These are phyloP conservation scores for Aspergillus sergii DNA, from an alignment of 2,329 filamentous ascomycete genomes.

Conservation along the genomic window DNA sequence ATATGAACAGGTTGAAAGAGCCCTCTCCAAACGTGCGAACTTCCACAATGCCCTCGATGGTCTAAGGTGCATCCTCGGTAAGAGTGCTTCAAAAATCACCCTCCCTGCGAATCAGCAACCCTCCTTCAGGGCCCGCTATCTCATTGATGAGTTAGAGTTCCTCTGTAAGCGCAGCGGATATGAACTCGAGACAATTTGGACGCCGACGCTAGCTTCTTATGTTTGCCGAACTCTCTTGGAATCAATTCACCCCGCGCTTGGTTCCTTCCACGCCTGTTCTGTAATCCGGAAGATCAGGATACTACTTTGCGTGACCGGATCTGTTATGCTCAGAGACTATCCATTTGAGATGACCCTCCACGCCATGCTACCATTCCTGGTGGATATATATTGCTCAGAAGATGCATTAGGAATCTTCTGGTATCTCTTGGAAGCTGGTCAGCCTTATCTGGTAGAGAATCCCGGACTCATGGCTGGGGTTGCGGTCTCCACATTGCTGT, in stretches of 20 bases:
- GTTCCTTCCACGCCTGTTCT: conserved; percentile 82
- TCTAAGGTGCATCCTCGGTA: conserved; percentile 69
- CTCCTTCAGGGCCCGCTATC: conserved; percentile 75
- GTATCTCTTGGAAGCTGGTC: conserved; percentile 75
- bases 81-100: conserved; percentile 65
- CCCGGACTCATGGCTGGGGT: conserved; percentile 82
- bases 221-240: conserved; percentile 78
- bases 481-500: conserved; percentile 75
- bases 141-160: conserved; percentile 74
- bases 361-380: conserved; percentile 74
- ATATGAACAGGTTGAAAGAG: conserved; percentile 71
- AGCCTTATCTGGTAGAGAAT: conserved; percentile 62
- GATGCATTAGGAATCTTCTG: conserved; percentile 85
- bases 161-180: conserved; percentile 74
- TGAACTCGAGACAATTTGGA: conserved; percentile 70
- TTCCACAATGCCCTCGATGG: conserved; percentile 65
- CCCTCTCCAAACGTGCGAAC: conserved; percentile 61
- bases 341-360: conserved; percentile 88
- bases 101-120: conserved; percentile 84
- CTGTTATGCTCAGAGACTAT: conserved; percentile 74
- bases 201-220: conserved; percentile 70
- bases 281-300: conserved; percentile 84
- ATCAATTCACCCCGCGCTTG: conserved; percentile 78
- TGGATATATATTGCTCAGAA: conserved; percentile 83
- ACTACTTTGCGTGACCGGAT: conserved; percentile 75